Evolutionary conservation across 1,284 basidiomycete genomes (phyloP).

Genomic region (Grifola frondosa): DNA sequence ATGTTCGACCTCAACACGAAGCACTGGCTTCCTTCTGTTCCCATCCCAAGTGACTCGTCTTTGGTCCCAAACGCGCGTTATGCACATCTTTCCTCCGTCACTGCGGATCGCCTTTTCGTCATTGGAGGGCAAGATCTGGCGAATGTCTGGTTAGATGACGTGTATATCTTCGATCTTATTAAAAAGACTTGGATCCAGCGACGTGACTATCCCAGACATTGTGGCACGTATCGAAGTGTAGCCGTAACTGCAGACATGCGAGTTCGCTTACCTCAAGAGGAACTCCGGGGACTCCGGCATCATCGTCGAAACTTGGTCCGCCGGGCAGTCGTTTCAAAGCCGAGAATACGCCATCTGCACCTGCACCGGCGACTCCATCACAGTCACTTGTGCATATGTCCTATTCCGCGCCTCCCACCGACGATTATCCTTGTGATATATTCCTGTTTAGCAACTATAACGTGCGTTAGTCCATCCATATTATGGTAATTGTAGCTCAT

Average conservation of each 20-base stretch:
- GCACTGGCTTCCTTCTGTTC: slow-evolving; percentile 66
- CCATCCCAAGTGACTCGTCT: slow-evolving; percentile 27
- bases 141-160: slow-evolving; percentile 90
- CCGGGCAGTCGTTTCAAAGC: slow-evolving; percentile 58
- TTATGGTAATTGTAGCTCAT: background rate
- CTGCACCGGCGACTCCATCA: slow-evolving; percentile 48
- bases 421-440: slow-evolving; percentile 76
- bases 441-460: slow-evolving; percentile 88
- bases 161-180: slow-evolving; percentile 82
- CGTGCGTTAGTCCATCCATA: slow-evolving; percentile 43
- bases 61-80: slow-evolving; percentile 71
- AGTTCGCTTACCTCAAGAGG: slow-evolving; percentile 69
- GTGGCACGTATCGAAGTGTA: slow-evolving; percentile 90
- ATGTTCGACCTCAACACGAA: slow-evolving; percentile 75
- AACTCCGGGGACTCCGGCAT: slow-evolving; percentile 41
- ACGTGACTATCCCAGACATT: slow-evolving; percentile 82
- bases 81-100: slow-evolving; percentile 86
- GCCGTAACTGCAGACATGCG: slow-evolving; percentile 70
- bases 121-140: slow-evolving; percentile 92
- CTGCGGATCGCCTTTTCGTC: slow-evolving; percentile 82
- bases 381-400: slow-evolving; percentile 70
- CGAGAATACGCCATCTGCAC: slow-evolving; percentile 39
- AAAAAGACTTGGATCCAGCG: slow-evolving; percentile 75
- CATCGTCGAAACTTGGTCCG: slow-evolving; percentile 45
- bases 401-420: slow-evolving; percentile 68